Evolutionary conservation across 2,329 filamentous ascomycete genomes (phyloP), one percentile per base, ranked within the genome.

Genomic region (Fusarium duplospermum): DNA sequence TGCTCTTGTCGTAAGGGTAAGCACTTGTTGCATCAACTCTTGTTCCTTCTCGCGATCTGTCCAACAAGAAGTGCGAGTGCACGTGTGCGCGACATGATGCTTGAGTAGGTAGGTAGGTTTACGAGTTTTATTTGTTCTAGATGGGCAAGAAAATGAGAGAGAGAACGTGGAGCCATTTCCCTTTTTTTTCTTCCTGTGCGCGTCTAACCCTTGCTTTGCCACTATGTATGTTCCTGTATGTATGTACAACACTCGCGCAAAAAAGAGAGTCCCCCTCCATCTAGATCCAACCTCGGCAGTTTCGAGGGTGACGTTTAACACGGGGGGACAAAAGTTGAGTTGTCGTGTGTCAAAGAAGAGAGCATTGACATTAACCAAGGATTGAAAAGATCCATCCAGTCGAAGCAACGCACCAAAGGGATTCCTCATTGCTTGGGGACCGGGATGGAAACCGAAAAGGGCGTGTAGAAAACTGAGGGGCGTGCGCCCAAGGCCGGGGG

Each of bases 281-380:
- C 54, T 54, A 62, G 45, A 62, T 67, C 62, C 68, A 58, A 60
- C 62, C 58, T 73, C 75, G 75, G 73, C 66, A 77, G 64, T 76
- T 77, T 66, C 59, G 61, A 59, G 67, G 61, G 42, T 16, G 13
- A 47, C 42, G 42, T 47, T 47, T 27, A 50, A 24, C 31, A 22
- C 22, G 18, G 38, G 38, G 59, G 24, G 38, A 61, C 11, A n/a
- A 52, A 31, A 52, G 38, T 29, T 9, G 42, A 47, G 42, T 47
- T 47, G 42, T 47, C 42, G 20, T 47, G 42, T 47, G 38, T 40
- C 42, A 47, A 47, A 47, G 22, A 24, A 24, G 22, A 47, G 38
- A 29, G 38, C 42, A 24, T 47, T 24, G 20, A 22, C 38, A 42
- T 42, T 42, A 42, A 11, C 38, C n/a, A 47, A 24, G 42, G 42